Conservation (phyloP, 495 filamentous ascomycete genomes). For the Pyrenula aspistea region DNA sequence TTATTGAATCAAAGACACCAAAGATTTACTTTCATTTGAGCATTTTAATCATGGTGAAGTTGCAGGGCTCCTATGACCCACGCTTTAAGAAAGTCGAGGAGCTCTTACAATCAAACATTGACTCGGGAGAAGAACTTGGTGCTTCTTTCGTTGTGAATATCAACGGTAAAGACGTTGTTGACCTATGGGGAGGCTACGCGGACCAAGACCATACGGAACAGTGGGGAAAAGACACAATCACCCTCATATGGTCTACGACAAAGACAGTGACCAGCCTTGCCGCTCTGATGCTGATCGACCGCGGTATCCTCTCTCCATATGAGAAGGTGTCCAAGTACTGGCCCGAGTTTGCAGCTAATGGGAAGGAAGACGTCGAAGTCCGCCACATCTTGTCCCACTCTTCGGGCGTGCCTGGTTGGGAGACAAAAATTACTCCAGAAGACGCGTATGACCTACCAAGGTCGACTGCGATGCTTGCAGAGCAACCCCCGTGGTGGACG, state of each 20-base stretch:
- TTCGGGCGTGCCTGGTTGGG: conserved; percentile 24
- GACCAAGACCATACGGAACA: conserved; percentile 13
- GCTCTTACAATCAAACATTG: conserved; percentile 16
- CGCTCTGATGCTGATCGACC: conserved; percentile 23
- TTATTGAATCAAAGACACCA: no score
- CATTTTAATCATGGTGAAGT: conserved; percentile 1
- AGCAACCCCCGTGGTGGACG: conserved; percentile 29
- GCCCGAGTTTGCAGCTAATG: conserved; percentile 31
- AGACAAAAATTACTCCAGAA: conserved; percentile 15
- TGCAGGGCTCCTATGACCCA: conserved; percentile 15
- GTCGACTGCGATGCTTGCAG: conserved; percentile 20
- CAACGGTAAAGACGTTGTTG: conserved; percentile 26
- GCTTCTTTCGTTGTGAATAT: conserved; percentile 29
- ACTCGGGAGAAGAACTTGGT: conserved; percentile 24
- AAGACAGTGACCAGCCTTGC: conserved; percentile 28
- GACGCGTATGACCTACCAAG: conserved; percentile 16
- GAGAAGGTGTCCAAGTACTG: conserved; percentile 29
- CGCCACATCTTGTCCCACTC: conserved; percentile 29
- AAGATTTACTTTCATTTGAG: no score
- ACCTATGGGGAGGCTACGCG: conserved; percentile 33
- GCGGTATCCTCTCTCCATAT: conserved; percentile 23
- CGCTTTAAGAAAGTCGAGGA: conserved; percentile 21
- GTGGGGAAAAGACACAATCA: conserved; percentile 29
- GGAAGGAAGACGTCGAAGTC: conserved; percentile 27
- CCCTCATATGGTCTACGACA: conserved; percentile 25